phyloP scores from a whole-genome alignment of 495 filamentous ascomycete species.

The Thermothielavioides terrestris region DNA sequence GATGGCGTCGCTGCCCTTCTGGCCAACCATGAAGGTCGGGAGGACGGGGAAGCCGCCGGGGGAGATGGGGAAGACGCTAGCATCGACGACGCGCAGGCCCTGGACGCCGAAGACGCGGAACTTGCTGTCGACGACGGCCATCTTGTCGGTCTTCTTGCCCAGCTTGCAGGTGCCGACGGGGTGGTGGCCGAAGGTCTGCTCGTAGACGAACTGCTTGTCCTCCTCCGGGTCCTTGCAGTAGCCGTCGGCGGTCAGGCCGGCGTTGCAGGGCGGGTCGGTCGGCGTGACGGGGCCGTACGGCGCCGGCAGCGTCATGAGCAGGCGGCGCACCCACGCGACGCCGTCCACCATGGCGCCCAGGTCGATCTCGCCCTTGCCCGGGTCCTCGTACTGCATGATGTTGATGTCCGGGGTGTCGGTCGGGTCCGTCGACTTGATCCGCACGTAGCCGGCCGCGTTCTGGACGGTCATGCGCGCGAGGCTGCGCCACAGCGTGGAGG shows the following conservation, averaged over 20 bases:
- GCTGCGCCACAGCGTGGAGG: slow-evolving; percentile 8
- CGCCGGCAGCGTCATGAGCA: slow-evolving; percentile 3
- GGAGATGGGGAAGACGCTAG: slow-evolving; percentile 47
- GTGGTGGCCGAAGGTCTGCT: slow-evolving; percentile 42
- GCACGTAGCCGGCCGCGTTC: slow-evolving; percentile 33
- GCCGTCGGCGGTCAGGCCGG: slow-evolving; percentile 42
- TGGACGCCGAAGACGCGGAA: slow-evolving; percentile 45
- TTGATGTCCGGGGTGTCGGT: slow-evolving; percentile 34
- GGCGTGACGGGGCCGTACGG: slow-evolving; percentile 36
- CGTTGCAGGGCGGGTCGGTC: slow-evolving; percentile 38
- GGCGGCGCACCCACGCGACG: slow-evolving; percentile 45
- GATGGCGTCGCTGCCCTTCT: slow-evolving; percentile 51
- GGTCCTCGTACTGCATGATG: slow-evolving; percentile 37
- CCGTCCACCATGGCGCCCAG: slow-evolving; percentile 44
- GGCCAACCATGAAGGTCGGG: slow-evolving; percentile 51
- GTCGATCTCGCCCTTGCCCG: slow-evolving; percentile 18
- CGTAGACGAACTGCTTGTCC: slow-evolving; percentile 30
- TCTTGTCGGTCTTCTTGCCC: slow-evolving; percentile 36
- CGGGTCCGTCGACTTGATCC: slow-evolving; percentile 30
- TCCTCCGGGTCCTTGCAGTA: slow-evolving; percentile 39
- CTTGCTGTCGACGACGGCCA: slow-evolving; percentile 46
- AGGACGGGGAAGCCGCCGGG: slow-evolving; percentile 51
- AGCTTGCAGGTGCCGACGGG: slow-evolving; percentile 47
- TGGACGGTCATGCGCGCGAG: slow-evolving; percentile 15
- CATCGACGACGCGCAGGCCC: slow-evolving; percentile 48